These are phyloP conservation scores for Arctostaphylos glauca DNA, from an alignment of 148 eudicot species.

Conservation along the genomic window DNA sequence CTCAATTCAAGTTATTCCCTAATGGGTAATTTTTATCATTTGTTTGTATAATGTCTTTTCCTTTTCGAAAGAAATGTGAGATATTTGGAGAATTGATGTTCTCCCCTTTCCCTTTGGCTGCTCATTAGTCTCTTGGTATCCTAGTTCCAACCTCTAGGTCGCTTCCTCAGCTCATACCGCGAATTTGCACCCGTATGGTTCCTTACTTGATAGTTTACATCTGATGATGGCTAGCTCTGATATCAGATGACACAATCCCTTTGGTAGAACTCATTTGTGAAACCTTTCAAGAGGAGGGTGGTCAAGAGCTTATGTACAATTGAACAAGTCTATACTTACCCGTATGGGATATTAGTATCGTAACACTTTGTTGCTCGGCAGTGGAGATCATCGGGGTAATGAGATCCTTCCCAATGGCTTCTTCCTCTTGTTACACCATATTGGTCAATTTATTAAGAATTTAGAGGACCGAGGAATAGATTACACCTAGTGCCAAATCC, in stretches of 20 bases:
- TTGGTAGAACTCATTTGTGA: background rate
- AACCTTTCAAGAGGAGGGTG: too few relatives aligned
- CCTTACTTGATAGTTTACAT: background rate
- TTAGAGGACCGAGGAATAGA: background rate
- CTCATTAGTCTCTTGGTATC: background rate
- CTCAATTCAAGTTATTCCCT: too few relatives aligned
- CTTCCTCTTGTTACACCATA: background rate
- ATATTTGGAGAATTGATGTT: background rate
- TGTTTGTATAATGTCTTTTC: background rate
- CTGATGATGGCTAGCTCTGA: background rate
- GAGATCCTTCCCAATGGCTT: background rate
- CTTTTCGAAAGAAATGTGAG: slow-evolving; percentile 1
- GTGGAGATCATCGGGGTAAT: background rate
- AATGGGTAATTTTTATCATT: background rate
- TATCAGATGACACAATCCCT: background rate
- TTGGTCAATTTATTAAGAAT: background rate
- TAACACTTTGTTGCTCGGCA: background rate
- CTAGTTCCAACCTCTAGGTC: background rate
- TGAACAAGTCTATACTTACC: too few relatives aligned
- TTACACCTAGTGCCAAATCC: background rate
- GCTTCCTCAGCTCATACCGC: background rate
- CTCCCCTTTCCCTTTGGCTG: background rate
- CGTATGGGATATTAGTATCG: background rate
- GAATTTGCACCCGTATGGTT: background rate
- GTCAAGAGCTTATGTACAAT: background rate